Percentiles rank a stretch among this genome's conserved stretches.
Evolutionary conservation across 495 filamentous ascomycete genomes (phyloP).

Genomic region (Aspergillus carlsbadensis): DNA sequence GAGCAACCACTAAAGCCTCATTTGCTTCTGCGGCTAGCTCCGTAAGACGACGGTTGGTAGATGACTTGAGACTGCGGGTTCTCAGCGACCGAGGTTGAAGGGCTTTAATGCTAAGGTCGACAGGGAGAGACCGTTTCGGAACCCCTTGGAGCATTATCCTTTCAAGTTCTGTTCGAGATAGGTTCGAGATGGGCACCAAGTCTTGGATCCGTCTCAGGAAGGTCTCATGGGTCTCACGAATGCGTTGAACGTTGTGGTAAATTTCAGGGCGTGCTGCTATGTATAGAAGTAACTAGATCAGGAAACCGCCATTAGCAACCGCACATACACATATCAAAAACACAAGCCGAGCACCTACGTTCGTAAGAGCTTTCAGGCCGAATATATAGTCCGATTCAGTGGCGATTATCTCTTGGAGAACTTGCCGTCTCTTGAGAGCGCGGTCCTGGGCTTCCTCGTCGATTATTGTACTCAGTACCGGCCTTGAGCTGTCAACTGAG

Average conservation of each 20-base stretch:
- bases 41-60: conserved; percentile 28
- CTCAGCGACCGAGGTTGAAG: conserved; percentile 33
- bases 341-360: conserved; percentile 52
- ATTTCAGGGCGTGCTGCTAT: conserved; percentile 39
- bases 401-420: conserved; percentile 77
- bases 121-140: conserved; percentile 21
- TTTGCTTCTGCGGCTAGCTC: conserved; percentile 64
- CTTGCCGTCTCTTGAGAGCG: conserved; percentile 68
- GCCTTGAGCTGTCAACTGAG: conserved; percentile 67
- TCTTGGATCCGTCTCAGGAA: conserved; percentile 37
- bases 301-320: background rate
- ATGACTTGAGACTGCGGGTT: conserved; percentile 27
- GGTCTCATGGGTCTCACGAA: conserved; percentile 44
- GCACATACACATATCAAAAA: background rate
- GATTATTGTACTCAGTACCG: conserved; percentile 48
- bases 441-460: conserved; percentile 73
- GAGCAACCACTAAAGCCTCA: conserved; percentile 72
- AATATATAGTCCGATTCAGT: conserved; percentile 89
- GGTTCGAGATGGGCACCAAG: conserved; percentile 31
- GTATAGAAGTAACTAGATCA: conserved; percentile 34
- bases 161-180: conserved; percentile 18
- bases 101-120: conserved; percentile 31
- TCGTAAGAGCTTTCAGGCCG: conserved; percentile 80
- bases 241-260: conserved; percentile 42
- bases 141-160: conserved; percentile 20